Percentiles rank a stretch among this genome's conserved stretches.
Conservation (phyloP, 2,329 filamentous ascomycete genomes). For the Cercospora beticola region DNA sequence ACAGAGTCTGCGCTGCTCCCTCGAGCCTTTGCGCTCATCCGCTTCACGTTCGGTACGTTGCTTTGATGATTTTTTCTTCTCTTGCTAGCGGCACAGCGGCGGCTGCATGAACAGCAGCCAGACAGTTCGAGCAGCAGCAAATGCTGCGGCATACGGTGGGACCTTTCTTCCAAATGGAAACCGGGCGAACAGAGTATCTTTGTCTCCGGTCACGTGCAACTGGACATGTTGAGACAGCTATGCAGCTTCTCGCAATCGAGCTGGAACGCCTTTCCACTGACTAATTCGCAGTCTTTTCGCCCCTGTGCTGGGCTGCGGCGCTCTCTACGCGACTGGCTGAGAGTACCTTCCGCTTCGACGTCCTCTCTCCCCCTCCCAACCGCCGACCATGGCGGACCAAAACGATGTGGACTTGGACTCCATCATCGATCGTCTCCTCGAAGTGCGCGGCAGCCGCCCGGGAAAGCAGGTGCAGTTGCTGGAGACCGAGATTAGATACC, state of each 20-base stretch:
- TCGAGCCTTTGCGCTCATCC: constrained; percentile 36
- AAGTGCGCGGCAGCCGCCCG: constrained; percentile 94
- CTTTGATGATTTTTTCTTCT: constrained; percentile 5
- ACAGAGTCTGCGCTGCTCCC: not conserved
- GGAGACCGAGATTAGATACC: constrained; percentile 91
- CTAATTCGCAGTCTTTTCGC: not conserved
- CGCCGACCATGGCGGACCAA: constrained; percentile 65
- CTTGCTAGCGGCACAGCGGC: not conserved
- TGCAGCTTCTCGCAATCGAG: constrained; percentile 1
- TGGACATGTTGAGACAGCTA: not conserved
- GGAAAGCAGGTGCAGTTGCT: constrained; percentile 98
- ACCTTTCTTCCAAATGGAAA: not conserved
- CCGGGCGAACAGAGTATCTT: not conserved
- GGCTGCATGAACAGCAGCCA: constrained; percentile 8
- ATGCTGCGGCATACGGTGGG: not conserved
- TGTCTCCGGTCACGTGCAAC: constrained; percentile 19
- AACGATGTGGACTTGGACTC: constrained; percentile 97
- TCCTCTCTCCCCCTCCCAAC: constrained; percentile 14
- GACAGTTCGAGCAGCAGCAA: not conserved
- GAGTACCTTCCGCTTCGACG: constrained; percentile 23
- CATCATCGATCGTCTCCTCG: constrained; percentile 96
- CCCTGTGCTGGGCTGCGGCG: not conserved
- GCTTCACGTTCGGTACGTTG: constrained; percentile 33
- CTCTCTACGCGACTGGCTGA: constrained; percentile 18
- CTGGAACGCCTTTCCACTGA: not conserved